Conservation (phyloP, 768 basidiomycete genomes). For the Myochromella boudieri region DNA sequence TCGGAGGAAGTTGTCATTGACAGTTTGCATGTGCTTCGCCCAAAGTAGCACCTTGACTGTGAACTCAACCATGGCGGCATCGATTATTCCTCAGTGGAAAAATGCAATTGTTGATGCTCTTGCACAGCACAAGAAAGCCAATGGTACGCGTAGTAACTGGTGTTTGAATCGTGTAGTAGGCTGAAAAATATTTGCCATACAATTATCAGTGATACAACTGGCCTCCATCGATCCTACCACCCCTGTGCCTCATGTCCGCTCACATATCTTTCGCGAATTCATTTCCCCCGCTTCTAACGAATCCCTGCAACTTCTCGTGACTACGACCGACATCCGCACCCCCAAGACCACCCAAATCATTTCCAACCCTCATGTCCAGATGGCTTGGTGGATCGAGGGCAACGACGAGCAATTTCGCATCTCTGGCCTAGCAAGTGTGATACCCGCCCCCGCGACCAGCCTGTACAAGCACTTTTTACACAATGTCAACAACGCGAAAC, state of each 20-base stretch:
- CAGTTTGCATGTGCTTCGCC: too few species aligned
- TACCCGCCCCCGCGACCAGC: slow-evolving; percentile 47
- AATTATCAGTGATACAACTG: slow-evolving; percentile 54
- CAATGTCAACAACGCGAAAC: slow-evolving; percentile 12
- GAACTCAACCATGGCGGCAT: slow-evolving; percentile 15
- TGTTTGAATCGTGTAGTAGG: neutral
- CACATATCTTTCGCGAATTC: slow-evolving; percentile 61
- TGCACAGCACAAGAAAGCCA: slow-evolving; percentile 34
- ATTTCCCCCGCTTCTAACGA: slow-evolving; percentile 42
- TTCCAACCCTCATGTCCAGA: slow-evolving; percentile 49
- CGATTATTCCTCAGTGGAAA: slow-evolving; percentile 45
- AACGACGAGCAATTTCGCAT: slow-evolving; percentile 76
- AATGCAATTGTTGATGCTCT: slow-evolving; percentile 42
- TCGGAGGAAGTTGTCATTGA: too few species aligned
- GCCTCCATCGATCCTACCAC: slow-evolving; percentile 49
- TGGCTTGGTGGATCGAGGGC: slow-evolving; percentile 74
- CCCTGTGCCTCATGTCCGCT: slow-evolving; percentile 59
- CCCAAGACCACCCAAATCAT: slow-evolving; percentile 65
- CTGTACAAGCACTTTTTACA: slow-evolving; percentile 33
- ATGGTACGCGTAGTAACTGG: slow-evolving; percentile 27
- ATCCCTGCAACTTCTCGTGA: slow-evolving; percentile 58
- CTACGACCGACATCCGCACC: slow-evolving; percentile 71
- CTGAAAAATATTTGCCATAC: neutral
- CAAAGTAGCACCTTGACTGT: neutral
- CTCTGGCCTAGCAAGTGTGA: slow-evolving; percentile 51